A percentile compares a stretch with the other conserved stretches of the same genome.
Conservation (phyloP, 768 basidiomycete genomes). For the Sporobolomyces phaffii region DNA sequence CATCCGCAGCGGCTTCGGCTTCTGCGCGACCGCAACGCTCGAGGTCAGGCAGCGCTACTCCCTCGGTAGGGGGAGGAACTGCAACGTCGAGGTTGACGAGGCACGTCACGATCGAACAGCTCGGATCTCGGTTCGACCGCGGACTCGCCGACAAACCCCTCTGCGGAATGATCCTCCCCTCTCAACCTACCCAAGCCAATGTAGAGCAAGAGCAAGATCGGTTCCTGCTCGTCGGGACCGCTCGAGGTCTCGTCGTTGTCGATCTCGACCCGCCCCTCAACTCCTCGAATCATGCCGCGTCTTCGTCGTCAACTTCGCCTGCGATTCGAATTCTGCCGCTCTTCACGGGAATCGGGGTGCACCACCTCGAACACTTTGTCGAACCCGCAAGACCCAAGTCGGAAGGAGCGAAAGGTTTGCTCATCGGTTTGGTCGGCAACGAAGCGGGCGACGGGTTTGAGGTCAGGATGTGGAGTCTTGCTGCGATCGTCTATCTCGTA, state of each 20-base stretch:
- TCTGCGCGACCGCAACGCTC: too few relatives aligned
- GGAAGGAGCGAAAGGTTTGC: constrained; percentile 1
- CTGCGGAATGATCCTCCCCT: constrained; percentile 6
- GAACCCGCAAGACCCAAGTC: neutral
- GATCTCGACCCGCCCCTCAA: constrained; percentile 16
- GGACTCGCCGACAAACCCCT: constrained; percentile 7
- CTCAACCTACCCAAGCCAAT: neutral
- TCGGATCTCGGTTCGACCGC: constrained; percentile 21
- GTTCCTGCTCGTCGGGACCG: constrained; percentile 24
- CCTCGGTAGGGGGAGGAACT: neutral
- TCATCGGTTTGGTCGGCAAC: neutral
- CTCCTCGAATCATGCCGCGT: neutral
- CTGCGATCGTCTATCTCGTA: constrained; percentile 18
- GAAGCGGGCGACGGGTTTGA: neutral
- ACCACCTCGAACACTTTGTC: constrained; percentile 8
- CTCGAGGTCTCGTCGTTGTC: constrained; percentile 10
- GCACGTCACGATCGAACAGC: neutral
- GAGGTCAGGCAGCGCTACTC: neutral
- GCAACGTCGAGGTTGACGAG: neutral
- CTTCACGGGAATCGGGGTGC: constrained; percentile 9
- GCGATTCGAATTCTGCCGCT: too few relatives aligned
- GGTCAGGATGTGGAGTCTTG: constrained; percentile 30
- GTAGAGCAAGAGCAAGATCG: neutral
- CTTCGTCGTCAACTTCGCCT: neutral
- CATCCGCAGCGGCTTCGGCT: neutral